phyloP scores from a whole-genome alignment of 1,284 basidiomycete genomes.

The Volvariella volvacea region DNA sequence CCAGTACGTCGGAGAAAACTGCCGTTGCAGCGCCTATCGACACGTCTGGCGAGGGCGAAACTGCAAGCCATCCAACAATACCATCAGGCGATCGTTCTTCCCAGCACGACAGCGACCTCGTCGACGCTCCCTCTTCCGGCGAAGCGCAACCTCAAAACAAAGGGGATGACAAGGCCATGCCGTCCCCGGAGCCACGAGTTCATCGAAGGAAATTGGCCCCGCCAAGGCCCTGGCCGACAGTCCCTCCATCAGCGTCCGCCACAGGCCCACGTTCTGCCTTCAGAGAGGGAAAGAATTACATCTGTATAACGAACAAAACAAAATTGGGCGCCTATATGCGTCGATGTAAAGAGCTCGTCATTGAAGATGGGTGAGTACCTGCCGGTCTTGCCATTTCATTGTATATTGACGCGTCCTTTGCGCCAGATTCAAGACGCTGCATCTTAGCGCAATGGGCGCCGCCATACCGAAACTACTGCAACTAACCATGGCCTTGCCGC shows the following conservation, averaged over 20 bases:
- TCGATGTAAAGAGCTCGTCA: slow-evolving; percentile 68
- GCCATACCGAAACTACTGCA: slow-evolving; percentile 80
- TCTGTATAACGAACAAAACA: slow-evolving; percentile 79
- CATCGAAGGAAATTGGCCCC: slow-evolving; percentile 63
- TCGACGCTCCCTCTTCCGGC: too few relatives aligned
- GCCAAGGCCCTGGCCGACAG: slow-evolving; percentile 67
- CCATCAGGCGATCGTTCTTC: too few relatives aligned
- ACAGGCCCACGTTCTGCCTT: slow-evolving; percentile 76
- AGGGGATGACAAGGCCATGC: too few relatives aligned
- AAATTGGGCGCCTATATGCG: slow-evolving; percentile 69
- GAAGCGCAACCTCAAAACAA: too few relatives aligned
- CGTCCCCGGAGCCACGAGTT: slow-evolving; percentile 14
- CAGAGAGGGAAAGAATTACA: slow-evolving; percentile 69
- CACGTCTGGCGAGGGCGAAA: too few relatives aligned
- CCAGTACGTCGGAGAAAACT: too few relatives aligned
- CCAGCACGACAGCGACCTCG: too few relatives aligned
- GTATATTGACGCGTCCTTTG: slow-evolving; percentile 7
- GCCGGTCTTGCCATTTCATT: slow-evolving; percentile 2
- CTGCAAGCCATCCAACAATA: too few relatives aligned
- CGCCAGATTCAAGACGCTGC: slow-evolving; percentile 67
- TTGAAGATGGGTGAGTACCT: slow-evolving; percentile 67
- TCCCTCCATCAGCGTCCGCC: slow-evolving; percentile 67
- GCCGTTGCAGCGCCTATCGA: too few relatives aligned
- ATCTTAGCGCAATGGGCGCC: slow-evolving; percentile 79
- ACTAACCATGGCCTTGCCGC: slow-evolving; percentile 66